Evolutionary conservation across 2,329 filamentous ascomycete species (phyloP).

Genomic region (Huntiella decipiens): DNA sequence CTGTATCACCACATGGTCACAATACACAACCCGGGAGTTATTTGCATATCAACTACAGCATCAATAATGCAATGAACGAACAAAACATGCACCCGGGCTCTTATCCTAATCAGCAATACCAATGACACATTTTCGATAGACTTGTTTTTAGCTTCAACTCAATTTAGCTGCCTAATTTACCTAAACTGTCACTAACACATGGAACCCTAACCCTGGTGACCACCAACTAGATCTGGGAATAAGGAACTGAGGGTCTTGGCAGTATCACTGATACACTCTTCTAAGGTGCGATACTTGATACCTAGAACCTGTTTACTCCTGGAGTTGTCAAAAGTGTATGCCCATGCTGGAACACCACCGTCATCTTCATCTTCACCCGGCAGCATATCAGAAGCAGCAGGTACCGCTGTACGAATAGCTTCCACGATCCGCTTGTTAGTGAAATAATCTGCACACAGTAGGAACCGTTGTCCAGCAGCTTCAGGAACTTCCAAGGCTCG

Average conservation of each 20-base stretch:
- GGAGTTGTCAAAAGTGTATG: constrained; percentile 31
- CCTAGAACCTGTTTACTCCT: constrained; percentile 30
- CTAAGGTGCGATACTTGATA: constrained; percentile 28
- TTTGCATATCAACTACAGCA: too few species aligned
- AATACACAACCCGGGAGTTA: too few species aligned
- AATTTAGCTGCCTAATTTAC: background rate
- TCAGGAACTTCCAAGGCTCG: constrained; percentile 35
- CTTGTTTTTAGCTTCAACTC: background rate
- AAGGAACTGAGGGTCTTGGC: constrained; percentile 3
- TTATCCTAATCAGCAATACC: background rate
- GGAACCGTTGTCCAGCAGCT: constrained; percentile 43
- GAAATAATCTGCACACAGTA: constrained; percentile 26
- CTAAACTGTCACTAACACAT: background rate
- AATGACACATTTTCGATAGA: background rate
- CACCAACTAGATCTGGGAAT: too few species aligned
- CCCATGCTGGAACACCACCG: constrained; percentile 17
- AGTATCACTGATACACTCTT: constrained; percentile 29
- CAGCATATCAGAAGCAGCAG: constrained; percentile 18
- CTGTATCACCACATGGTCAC: too few species aligned
- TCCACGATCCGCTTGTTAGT: constrained; percentile 23
- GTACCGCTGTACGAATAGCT: constrained; percentile 15
- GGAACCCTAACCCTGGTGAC: background rate
- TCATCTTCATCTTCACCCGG: constrained; percentile 19
- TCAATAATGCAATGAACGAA: too few species aligned
- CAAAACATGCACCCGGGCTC: too few species aligned